Evolutionary conservation across 2,329 filamentous ascomycete species (phyloP), one percentile per base, ranked within the genome.

Genomic region (Epichloe aotearoae): DNA sequence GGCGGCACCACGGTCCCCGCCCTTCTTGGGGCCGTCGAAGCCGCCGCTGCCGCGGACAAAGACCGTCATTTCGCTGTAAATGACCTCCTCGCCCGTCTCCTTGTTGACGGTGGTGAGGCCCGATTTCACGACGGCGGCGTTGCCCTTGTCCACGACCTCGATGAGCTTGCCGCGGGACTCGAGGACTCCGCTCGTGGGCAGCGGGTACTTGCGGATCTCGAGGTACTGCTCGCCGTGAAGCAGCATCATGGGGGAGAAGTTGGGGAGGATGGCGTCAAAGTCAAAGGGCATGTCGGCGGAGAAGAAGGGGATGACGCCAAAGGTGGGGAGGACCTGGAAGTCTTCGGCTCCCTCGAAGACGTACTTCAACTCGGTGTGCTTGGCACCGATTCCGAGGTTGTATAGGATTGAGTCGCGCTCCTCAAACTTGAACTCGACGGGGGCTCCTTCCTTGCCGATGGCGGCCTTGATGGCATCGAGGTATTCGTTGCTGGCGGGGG

Each of bases 161-260:
- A 98, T 80, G 52, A 98, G 83, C 66, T 83, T 83, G 53, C 82
- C 85, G 63, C 82, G 80, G 52, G 85, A 88, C 59, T 86, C 68
- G 47, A 95, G 83, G 52, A 81, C 83, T 47, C 79, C 89, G 50
- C 83, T 78, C 34, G 90, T 96, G 37, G 91, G 91, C 61, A 97
- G 86, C 40, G 93, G 93, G 73, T 83, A 94, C 69, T 91, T 88
- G 65, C 84, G 82, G 63, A 98, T 79, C 71, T 98, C 93, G 56
- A 98, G 87, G 72, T 90, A 98, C 70, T 98, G 93, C 76, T 98
- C 93, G 64, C 93, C 93, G 73, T 98, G 93, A 23, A 98, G 84
- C 47, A 98, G 82, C 89, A 96, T 96, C 88, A 95, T 96, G 55
- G 90, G 20, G 91, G 82, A 88, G 76, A 96, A 98, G 76, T 97